A percentile compares a stretch with the other conserved stretches of the same genome.
These are phyloP conservation scores for Earliella scabrosa DNA, from an alignment of 1,284 basidiomycete genomes.

Conservation along the genomic window DNA sequence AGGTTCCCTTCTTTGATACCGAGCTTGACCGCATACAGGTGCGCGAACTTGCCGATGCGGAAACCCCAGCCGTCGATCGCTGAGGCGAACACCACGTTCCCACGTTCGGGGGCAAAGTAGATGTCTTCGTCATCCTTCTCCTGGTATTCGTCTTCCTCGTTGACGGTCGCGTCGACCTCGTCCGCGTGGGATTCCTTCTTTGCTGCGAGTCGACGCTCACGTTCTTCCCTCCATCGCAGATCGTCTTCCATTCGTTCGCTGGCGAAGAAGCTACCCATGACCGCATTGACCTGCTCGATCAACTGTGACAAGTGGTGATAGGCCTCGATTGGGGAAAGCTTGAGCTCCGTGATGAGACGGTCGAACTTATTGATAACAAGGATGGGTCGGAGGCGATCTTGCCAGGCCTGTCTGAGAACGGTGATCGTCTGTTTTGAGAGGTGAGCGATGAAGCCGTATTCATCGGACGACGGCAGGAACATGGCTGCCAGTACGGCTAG, in stretches of 20 bases:
- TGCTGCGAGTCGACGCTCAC: conserved; percentile 78
- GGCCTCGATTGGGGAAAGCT: conserved; percentile 89
- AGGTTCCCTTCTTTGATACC: conserved; percentile 91
- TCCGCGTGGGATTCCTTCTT: conserved; percentile 75
- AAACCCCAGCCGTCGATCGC: conserved; percentile 99
- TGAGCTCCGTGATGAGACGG: conserved; percentile 93
- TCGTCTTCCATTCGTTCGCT: conserved; percentile 98
- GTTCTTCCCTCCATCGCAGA: conserved; percentile 90
- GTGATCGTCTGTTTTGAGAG: conserved; percentile 85
- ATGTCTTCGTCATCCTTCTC: conserved; percentile 98
- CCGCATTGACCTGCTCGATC: conserved; percentile 97
- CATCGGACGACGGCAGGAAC: background rate
- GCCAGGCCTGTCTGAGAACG: conserved; percentile 95
- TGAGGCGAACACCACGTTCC: conserved; percentile 97
- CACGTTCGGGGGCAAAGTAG: conserved; percentile 95
- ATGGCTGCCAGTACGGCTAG: too few relatives aligned
- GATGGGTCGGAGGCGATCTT: conserved; percentile 87
- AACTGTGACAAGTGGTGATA: conserved; percentile 93
- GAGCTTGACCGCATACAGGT: conserved; percentile 91
- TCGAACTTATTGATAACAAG: conserved; percentile 99
- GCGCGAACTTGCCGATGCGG: conserved; percentile 91
- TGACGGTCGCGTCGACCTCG: conserved; percentile 61
- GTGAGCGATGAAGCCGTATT: too few relatives aligned
- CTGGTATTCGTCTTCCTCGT: conserved; percentile 71
- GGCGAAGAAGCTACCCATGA: conserved; percentile 97